phyloP scores from a whole-genome alignment of 345 rosid species.

The Cardamine chenopodiifolia region DNA sequence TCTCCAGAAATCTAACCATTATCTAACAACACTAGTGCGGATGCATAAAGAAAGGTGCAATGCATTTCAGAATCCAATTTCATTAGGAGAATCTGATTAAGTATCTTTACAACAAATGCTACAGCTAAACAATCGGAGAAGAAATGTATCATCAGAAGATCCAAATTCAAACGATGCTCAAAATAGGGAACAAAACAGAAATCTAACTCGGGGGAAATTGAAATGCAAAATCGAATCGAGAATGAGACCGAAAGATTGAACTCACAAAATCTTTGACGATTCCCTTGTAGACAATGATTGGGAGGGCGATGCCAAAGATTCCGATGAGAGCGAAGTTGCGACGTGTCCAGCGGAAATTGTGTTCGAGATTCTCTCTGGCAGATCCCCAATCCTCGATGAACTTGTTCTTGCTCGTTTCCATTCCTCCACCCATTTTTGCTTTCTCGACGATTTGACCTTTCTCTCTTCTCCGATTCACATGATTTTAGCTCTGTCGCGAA shows the following conservation, averaged over 20 bases:
- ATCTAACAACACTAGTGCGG: not conserved
- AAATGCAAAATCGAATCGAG: conserved; percentile 22
- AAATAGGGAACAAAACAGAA: conserved; percentile 33
- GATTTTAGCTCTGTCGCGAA: conserved; percentile 19
- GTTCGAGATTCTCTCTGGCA: conserved; percentile 85
- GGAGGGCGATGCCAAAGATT: conserved; percentile 85
- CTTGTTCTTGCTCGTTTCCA: conserved; percentile 87
- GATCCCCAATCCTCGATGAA: conserved; percentile 93
- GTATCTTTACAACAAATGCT: not conserved
- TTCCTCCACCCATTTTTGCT: conserved; percentile 84
- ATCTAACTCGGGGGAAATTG: not conserved
- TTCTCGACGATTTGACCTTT: conserved; percentile 5
- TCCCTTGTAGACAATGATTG: conserved; percentile 81
- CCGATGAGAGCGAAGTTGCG: conserved; percentile 90
- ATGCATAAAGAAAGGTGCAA: not conserved
- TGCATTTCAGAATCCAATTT: conserved; percentile 8
- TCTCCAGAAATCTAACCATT: not conserved
- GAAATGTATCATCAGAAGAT: not conserved
- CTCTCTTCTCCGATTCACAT: conserved; percentile 26
- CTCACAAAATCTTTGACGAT: conserved; percentile 82
- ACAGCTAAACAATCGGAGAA: not conserved
- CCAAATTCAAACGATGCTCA: not conserved
- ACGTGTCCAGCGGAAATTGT: conserved; percentile 94
- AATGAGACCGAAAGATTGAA: not conserved
- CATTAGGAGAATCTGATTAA: not conserved